Conservation (phyloP, 2,329 filamentous ascomycete genomes). For the Exophiala aquamarina region DNA sequence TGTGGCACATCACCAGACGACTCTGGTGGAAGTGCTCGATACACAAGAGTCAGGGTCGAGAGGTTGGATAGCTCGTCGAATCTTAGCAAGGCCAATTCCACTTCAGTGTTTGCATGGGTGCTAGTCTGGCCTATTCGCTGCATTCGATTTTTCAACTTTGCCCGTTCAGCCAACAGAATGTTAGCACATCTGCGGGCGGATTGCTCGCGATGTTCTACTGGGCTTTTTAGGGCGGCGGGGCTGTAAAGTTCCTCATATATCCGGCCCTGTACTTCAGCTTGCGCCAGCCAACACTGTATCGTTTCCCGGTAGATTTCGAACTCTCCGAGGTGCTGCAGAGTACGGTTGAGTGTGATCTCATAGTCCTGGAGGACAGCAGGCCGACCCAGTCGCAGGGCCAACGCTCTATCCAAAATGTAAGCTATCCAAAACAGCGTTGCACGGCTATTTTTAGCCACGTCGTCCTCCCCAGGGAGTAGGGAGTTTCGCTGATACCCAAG, state of each 20-base stretch:
- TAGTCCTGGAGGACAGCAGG: constrained; percentile 11
- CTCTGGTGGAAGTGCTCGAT: constrained; percentile 39
- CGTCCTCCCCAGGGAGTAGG: background rate
- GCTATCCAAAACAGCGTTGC: constrained; percentile 14
- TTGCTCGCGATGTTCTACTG: background rate
- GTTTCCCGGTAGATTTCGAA: constrained; percentile 3
- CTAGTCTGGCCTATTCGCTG: background rate
- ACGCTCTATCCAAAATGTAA: constrained; percentile 14
- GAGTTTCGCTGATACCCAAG: constrained; percentile 8
- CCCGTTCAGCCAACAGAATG: background rate
- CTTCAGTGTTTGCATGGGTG: background rate
- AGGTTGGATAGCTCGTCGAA: constrained; percentile 15
- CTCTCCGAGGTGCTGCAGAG: background rate
- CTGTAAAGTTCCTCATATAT: constrained; percentile 4
- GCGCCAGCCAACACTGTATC: background rate
- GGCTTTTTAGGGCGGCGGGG: background rate
- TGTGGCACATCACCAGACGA: constrained; percentile 3
- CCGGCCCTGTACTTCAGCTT: constrained; percentile 1
- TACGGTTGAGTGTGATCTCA: constrained; percentile 10
- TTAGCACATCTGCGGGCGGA: background rate
- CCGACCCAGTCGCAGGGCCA: constrained; percentile 14
- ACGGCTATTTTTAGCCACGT: background rate
- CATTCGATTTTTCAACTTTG: background rate
- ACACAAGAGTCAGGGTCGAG: constrained; percentile 38
- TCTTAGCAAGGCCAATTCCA: background rate